Evolutionary conservation across 1,284 basidiomycete species (phyloP).

Genomic region (Apiotrichum veenhuisii): DNA sequence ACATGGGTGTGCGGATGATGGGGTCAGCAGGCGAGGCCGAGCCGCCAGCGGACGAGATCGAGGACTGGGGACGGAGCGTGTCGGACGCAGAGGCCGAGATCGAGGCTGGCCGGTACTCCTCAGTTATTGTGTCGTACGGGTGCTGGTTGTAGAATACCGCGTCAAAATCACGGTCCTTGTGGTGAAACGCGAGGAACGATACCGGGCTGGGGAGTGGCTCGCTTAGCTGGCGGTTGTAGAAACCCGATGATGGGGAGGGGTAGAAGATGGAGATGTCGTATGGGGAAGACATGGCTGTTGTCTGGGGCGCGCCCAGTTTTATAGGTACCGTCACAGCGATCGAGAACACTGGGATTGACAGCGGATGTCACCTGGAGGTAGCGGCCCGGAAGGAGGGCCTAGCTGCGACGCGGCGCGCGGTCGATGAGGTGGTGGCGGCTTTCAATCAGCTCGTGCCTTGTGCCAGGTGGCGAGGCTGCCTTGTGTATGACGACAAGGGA

Average conservation of each 20-base stretch:
- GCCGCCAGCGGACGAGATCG: neutral
- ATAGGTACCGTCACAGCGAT: too few species aligned
- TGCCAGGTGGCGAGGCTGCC: too few species aligned
- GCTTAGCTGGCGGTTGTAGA: neutral
- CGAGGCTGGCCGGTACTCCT: too few species aligned
- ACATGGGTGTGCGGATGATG: neutral
- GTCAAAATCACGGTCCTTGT: neutral
- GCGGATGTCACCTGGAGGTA: too few species aligned
- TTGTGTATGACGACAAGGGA: too few species aligned
- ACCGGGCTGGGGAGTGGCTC: neutral
- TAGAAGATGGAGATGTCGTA: neutral
- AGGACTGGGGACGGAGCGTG: neutral
- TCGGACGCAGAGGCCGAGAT: neutral
- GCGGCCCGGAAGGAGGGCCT: too few species aligned
- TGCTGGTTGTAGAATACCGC: neutral
- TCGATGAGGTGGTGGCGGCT: too few species aligned
- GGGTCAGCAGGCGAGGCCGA: neutral
- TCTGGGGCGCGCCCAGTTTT: too few species aligned
- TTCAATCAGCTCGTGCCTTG: too few species aligned
- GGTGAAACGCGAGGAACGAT: neutral
- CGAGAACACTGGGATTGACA: too few species aligned
- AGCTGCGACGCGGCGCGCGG: too few species aligned
- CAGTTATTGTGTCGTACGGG: neutral
- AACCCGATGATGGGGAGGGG: neutral
- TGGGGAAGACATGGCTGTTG: too few species aligned